phyloP scores from a whole-genome alignment of 495 filamentous ascomycete genomes.

The Penicillium herquei region DNA sequence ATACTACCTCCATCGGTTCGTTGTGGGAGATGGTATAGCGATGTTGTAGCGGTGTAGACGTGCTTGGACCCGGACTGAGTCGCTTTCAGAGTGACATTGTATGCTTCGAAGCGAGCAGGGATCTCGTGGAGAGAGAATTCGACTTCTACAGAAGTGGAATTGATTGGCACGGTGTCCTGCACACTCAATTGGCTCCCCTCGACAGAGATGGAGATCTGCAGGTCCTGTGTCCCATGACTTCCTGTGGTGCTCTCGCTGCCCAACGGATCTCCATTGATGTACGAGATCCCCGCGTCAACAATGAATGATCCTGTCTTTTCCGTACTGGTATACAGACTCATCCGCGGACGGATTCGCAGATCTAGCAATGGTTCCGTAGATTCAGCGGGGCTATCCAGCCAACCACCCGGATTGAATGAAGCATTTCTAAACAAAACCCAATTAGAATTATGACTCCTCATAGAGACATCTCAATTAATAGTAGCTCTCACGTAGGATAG shows the following conservation, averaged over 20 bases:
- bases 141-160: constrained; percentile 43
- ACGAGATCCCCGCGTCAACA: constrained; percentile 56
- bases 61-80: constrained; percentile 18
- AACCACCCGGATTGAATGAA: constrained; percentile 61
- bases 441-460: background rate
- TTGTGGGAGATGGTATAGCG: constrained; percentile 54
- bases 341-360: constrained; percentile 56
- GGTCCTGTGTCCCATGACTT: constrained; percentile 8
- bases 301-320: constrained; percentile 57
- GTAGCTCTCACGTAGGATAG: constrained; percentile 36
- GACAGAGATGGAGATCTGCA: constrained; percentile 10
- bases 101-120: constrained; percentile 43
- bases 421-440: constrained; percentile 39
- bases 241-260: constrained; percentile 9
- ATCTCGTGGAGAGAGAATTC: constrained; percentile 48
- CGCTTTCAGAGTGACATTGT: constrained; percentile 29
- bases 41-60: constrained; percentile 39
- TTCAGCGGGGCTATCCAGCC: constrained; percentile 43
- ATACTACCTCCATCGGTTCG: constrained; percentile 56
- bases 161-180: constrained; percentile 32
- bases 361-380: constrained; percentile 50
- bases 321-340: constrained; percentile 58
- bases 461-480: background rate
- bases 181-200: constrained; percentile 20
- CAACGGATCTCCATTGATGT: constrained; percentile 45